These are phyloP conservation scores for Eremomyces bilateralis DNA, from an alignment of 495 filamentous ascomycete species.

Conservation along the genomic window DNA sequence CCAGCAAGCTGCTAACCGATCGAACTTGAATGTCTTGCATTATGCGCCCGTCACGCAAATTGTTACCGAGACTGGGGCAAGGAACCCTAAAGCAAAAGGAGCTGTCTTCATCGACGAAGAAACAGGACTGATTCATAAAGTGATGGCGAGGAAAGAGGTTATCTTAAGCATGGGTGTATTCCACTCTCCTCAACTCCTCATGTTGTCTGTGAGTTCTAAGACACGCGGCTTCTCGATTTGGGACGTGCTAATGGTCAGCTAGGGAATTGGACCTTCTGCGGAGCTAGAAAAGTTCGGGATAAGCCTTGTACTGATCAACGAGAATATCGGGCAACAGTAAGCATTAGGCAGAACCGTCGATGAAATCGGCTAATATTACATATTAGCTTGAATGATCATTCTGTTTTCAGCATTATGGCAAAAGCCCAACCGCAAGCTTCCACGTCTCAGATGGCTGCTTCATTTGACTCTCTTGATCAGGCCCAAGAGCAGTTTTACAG, in stretches of 20 bases:
- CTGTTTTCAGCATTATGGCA: background rate
- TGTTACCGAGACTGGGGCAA: background rate
- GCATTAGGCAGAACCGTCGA: too few relatives aligned
- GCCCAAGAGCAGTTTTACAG: background rate
- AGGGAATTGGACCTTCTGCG: background rate
- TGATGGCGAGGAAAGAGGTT: conserved; percentile 18
- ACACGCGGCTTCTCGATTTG: too few relatives aligned
- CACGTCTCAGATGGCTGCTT: background rate
- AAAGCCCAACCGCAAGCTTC: background rate
- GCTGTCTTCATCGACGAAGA: background rate
- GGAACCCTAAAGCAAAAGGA: background rate
- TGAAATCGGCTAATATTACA: too few relatives aligned
- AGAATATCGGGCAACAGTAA: conserved; percentile 3
- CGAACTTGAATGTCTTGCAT: conserved; percentile 1
- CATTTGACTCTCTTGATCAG: background rate
- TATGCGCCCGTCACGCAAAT: background rate
- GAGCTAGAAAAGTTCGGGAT: conserved; percentile 1
- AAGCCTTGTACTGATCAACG: background rate
- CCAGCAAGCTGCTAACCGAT: background rate
- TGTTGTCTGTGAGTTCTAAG: too few relatives aligned
- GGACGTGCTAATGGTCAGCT: too few relatives aligned
- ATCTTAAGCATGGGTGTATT: conserved; percentile 26
- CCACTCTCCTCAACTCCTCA: conserved; percentile 25
- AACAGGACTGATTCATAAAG: background rate
- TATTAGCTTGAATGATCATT: conserved; percentile 3